Base-by-base conservation (phyloP, 106 monocot genomes). In the Hemerocallis citrina region DNA sequence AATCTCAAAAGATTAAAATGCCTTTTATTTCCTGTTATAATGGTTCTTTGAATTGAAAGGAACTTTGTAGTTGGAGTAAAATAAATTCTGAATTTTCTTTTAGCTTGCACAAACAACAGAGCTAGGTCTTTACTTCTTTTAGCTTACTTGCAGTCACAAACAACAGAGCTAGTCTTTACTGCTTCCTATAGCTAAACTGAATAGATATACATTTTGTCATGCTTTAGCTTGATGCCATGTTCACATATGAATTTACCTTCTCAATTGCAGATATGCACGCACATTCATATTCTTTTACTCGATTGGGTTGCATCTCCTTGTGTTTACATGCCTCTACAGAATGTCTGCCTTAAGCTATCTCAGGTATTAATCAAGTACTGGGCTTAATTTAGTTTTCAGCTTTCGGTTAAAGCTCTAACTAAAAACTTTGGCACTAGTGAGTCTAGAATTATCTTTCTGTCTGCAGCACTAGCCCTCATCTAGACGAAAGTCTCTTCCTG, bases 201-300 rank as follows among this genome's bases (percentile, higher is more conserved):
- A n/a, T n/a, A n/a, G n/a, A n/a, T n/a, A n/a, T n/a, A n/a, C n/a
- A n/a, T n/a, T n/a, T n/a, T n/a, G n/a, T n/a, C 8, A 30, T 10
- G n/a, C 19, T 47, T 47, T 47, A 47, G 22, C 2, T 21, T 21
- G 10, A 21, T 3, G 4, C 16, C 1, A 23, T 23, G 24, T 49
- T 54, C 32, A 54, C n/a, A 15, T 54, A 7, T 25, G 12, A 22
- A 25, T 30, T 36, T 62, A 9, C 35, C 22, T n/a, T 23, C 55
- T 24, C 36, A 48, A 20, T 39, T 41, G 40, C 84, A 96, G 95
- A 57, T 90, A 90, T 49, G 95, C 90, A 6, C 75, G 95, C 14
- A 90, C 90, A 0, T 96, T 96, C 60, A 64, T 96, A 35, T 96
- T 96, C 81, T 96, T 96, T 64, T 96, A 96, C 67, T 90, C 86